Percentiles rank a stretch among this genome's conserved stretches.
phyloP scores from a whole-genome alignment of 352 stramenopile genomes.

The Pythium phragmitis region DNA sequence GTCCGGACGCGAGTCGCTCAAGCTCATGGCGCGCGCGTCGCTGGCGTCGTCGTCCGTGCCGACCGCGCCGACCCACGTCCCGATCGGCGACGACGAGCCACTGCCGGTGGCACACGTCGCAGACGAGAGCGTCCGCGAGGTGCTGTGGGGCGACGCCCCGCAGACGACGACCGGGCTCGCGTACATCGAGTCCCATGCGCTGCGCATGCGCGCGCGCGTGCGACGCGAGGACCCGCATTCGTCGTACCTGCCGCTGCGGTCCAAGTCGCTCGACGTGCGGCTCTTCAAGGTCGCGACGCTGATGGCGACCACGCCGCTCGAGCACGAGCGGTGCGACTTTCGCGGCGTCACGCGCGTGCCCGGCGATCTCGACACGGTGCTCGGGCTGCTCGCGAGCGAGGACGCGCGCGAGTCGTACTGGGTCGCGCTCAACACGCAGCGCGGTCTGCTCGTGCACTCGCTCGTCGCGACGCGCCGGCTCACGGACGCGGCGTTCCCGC shows the following conservation, averaged over 20 bases:
- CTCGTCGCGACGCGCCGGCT: constrained; percentile 40
- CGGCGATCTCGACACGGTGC: constrained; percentile 50
- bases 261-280: constrained; percentile 60
- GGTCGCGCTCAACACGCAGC: constrained; percentile 67
- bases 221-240: constrained; percentile 47
- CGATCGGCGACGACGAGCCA: constrained; percentile 1
- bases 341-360: constrained; percentile 65
- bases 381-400: constrained; percentile 58
- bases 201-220: constrained; percentile 41
- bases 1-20: constrained; percentile 3
- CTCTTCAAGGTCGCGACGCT: constrained; percentile 48
- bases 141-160: constrained; percentile 43
- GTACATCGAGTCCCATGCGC: constrained; percentile 55
- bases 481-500: constrained; percentile 41
- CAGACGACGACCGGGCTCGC: constrained; percentile 42
- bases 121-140: constrained; percentile 32
- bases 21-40: not conserved
- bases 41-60: not conserved
- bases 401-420: constrained; percentile 68
- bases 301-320: constrained; percentile 19
- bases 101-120: constrained; percentile 18
- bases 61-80: not conserved
- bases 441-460: constrained; percentile 50
- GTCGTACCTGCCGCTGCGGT: constrained; percentile 51
- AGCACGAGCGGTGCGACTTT: constrained; percentile 53